A percentile compares a stretch with the other conserved stretches of the same genome.
Evolutionary conservation across 768 basidiomycete genomes (phyloP).

Genomic region (Butyriboletus loyo): DNA sequence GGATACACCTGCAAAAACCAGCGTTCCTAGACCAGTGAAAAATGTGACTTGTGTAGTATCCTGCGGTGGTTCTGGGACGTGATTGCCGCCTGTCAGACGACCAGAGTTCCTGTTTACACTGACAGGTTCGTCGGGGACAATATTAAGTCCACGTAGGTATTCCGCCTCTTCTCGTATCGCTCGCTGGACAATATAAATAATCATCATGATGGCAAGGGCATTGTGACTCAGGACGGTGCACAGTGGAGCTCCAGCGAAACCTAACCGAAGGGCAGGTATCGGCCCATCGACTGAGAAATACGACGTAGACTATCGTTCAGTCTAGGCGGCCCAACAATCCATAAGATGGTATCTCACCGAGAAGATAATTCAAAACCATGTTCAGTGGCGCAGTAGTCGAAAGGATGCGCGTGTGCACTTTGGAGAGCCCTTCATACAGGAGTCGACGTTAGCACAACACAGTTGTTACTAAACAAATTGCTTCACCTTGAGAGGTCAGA

Average conservation of each 20-base stretch:
- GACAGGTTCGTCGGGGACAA: conserved; percentile 7
- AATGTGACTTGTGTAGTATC: background rate
- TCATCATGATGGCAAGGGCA: conserved; percentile 16
- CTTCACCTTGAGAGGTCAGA: conserved; percentile 19
- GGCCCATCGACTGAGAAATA: conserved; percentile 20
- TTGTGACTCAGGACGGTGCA: conserved; percentile 29
- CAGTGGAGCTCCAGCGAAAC: conserved; percentile 26
- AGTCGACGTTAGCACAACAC: background rate
- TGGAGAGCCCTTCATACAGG: conserved; percentile 19
- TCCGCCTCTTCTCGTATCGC: conserved; percentile 19
- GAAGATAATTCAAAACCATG: conserved; percentile 24
- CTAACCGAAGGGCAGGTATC: conserved; percentile 25
- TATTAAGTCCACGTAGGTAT: conserved; percentile 9
- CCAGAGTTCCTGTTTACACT: background rate
- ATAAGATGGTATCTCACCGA: conserved; percentile 11
- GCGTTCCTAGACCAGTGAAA: conserved; percentile 14
- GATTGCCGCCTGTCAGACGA: background rate
- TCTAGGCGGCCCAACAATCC: background rate
- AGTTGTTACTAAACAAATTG: background rate
- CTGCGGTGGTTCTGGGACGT: background rate
- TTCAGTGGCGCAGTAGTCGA: conserved; percentile 24
- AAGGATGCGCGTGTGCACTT: conserved; percentile 21
- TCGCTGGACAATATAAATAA: conserved; percentile 22
- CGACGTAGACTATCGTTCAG: background rate
- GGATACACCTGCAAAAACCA: conserved; percentile 17